Percentiles rank a stretch among this genome's conserved stretches.
phyloP scores from a whole-genome alignment of 2,329 filamentous ascomycete genomes.

The Aspergillus transmontanensis region DNA sequence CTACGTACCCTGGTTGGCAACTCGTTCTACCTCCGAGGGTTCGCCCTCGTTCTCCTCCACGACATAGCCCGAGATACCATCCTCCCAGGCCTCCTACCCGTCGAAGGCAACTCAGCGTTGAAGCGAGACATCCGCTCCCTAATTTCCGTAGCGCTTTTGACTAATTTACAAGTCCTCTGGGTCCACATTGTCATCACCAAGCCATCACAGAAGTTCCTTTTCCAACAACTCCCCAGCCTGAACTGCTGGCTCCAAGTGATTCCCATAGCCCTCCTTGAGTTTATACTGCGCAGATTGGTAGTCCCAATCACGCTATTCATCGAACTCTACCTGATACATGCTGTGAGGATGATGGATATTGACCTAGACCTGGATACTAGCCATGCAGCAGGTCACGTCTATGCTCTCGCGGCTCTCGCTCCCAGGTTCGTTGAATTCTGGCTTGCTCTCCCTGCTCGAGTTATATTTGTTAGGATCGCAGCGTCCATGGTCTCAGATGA shows the following conservation, averaged over 20 bases:
- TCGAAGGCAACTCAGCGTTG: not conserved
- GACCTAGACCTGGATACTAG: not conserved
- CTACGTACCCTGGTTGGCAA: not conserved
- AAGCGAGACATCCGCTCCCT: not conserved
- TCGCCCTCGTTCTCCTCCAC: constrained; percentile 1
- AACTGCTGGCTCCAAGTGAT: not conserved
- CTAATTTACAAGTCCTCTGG: not conserved
- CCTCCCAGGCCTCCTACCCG: not conserved
- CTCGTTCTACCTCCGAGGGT: not conserved
- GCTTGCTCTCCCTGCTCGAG: constrained; percentile 1
- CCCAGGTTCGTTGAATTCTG: not conserved
- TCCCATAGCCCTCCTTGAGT: not conserved
- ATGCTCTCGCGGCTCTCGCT: not conserved
- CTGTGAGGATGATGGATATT: not conserved
- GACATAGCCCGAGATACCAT: not conserved
- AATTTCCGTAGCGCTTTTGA: not conserved
- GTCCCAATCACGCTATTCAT: not conserved
- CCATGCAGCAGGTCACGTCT: not conserved
- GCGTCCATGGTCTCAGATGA: not conserved
- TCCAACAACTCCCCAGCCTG: not conserved
- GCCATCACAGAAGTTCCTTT: not conserved
- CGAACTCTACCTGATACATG: not conserved
- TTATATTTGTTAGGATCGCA: not conserved
- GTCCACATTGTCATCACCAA: not conserved
- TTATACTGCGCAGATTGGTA: not conserved